A percentile compares a stretch with the other conserved stretches of the same genome.
phyloP scores from a whole-genome alignment of 2,329 filamentous ascomycete genomes.

The Aspergillus persii region DNA sequence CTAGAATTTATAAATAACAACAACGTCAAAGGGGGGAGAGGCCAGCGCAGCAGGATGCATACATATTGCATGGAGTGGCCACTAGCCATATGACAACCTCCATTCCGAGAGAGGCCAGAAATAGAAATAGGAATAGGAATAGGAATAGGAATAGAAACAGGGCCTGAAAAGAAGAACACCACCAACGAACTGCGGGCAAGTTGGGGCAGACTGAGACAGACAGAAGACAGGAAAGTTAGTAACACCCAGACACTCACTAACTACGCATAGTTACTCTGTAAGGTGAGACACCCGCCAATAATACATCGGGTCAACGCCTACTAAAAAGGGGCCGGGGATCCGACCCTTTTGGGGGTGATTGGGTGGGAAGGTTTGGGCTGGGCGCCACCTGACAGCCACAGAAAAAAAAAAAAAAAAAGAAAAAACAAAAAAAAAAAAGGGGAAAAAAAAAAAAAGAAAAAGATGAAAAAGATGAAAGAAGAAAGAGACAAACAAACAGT shows the following conservation, averaged over 20 bases:
- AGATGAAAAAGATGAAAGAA: neutral
- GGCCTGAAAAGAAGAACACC: neutral
- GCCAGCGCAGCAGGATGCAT: neutral
- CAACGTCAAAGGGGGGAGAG: slow-evolving; percentile 10
- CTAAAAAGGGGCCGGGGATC: slow-evolving; percentile 7
- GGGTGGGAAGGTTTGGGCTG: slow-evolving; percentile 5
- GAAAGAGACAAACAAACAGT: neutral
- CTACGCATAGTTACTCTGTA: no score
- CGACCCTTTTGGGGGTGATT: slow-evolving; percentile 9
- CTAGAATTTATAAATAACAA: slow-evolving; percentile 16
- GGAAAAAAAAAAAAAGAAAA: neutral
- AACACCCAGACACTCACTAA: no score
- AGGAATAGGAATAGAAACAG: no score
- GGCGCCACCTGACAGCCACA: slow-evolving; percentile 13
- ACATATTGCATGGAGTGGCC: slow-evolving; percentile 1
- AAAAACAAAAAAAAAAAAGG: neutral
- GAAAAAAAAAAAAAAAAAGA: neutral
- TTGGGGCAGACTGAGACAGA: slow-evolving; percentile 10
- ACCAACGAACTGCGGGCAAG: slow-evolving; percentile 3
- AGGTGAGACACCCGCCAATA: slow-evolving; percentile 26
- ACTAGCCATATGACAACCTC: slow-evolving; percentile 9
- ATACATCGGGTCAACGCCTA: slow-evolving; percentile 20
- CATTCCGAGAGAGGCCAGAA: neutral
- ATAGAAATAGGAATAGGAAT: neutral
- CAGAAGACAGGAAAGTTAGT: slow-evolving; percentile 5